Evolutionary conservation across 2,329 filamentous ascomycete genomes (phyloP), one percentile per base, ranked within the genome.

Genomic region (Leptosphaerulina australis): DNA sequence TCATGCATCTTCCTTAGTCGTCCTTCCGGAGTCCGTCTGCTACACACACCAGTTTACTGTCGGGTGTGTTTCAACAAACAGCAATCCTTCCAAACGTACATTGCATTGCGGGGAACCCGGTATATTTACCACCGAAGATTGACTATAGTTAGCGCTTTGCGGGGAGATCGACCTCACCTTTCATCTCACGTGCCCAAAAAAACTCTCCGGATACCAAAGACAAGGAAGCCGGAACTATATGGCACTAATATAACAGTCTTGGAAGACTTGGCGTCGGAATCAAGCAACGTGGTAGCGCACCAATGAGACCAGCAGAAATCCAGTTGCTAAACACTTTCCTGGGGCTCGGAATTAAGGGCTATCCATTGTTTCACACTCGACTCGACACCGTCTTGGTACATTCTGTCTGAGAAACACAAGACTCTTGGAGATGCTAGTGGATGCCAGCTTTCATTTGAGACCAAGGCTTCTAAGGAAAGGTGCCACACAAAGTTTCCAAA

Each of bases 381-480:
- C 36, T n/a, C 15, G 24, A 51, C 21, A 7, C 12, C 31, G 28
- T 37, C 48, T 41, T 41, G 36, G 43, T 37, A 6, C 17, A 29
- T 44, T 12, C 28, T 12, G 26, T 22, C 30, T 22, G 18, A 30
- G 30, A 18, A 22, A 20, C 24, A 30, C 41, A 37, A 46, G 21
- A 28, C 24, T 41, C 41, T 46, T 45, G 41, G 43, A 22, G 39
- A n/a, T 3, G 14, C 21, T 14, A 30, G 22, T 9, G 18, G 15
- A 12, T 8, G 7, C 9, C 20, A 28, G 17, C 5, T 46, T 28
- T 26, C 20, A 24, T 41, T 26, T 34, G n/a, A 24, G 5, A 21
- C 48, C 48, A 51, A 51, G 48, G 29, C 36, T 26, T n/a, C 41
- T 46, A 51, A 43, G 41, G 20, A n/a, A 20, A n/a, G 25, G 9